Evolutionary conservation across 768 basidiomycete genomes (phyloP).

Genomic region (Lactarius tabidus): DNA sequence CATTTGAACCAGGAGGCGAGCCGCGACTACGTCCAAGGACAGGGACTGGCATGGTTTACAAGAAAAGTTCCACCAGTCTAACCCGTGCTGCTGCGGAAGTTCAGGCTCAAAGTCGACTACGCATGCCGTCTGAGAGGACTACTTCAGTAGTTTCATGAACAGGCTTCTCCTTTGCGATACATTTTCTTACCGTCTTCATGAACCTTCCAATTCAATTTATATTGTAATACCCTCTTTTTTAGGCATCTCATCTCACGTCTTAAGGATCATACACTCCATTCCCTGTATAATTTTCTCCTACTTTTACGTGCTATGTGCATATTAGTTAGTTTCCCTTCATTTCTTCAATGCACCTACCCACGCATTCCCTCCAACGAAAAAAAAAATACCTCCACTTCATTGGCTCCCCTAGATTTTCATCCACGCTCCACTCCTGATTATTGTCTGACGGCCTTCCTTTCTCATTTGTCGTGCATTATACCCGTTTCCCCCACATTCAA

Average conservation of each 20-base stretch:
- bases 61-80: conserved; percentile 19
- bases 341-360: not conserved
- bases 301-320: conserved; percentile 18
- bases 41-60: conserved; percentile 27
- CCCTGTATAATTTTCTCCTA: conserved; percentile 12
- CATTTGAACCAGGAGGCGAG: conserved; percentile 14
- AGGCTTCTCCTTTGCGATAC: not conserved
- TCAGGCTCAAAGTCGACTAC: conserved; percentile 24
- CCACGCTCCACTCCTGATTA: not conserved
- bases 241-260: not conserved
- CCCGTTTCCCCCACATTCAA: conserved; percentile 1
- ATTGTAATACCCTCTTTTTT: conserved; percentile 11
- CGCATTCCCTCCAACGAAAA: not conserved
- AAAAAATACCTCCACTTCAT: not conserved
- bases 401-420: conserved; percentile 1
- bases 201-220: not conserved
- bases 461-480: conserved; percentile 11
- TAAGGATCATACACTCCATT: conserved; percentile 1
- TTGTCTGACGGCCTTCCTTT: conserved; percentile 8
- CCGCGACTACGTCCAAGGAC: conserved; percentile 21
- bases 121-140: conserved; percentile 13
- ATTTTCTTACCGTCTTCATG: not conserved
- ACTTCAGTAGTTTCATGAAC: not conserved
- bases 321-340: conserved; percentile 11
- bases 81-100: conserved; percentile 22